phyloP scores from a whole-genome alignment of 2,329 filamentous ascomycete genomes.

The Ascocoryne sarcoides region DNA sequence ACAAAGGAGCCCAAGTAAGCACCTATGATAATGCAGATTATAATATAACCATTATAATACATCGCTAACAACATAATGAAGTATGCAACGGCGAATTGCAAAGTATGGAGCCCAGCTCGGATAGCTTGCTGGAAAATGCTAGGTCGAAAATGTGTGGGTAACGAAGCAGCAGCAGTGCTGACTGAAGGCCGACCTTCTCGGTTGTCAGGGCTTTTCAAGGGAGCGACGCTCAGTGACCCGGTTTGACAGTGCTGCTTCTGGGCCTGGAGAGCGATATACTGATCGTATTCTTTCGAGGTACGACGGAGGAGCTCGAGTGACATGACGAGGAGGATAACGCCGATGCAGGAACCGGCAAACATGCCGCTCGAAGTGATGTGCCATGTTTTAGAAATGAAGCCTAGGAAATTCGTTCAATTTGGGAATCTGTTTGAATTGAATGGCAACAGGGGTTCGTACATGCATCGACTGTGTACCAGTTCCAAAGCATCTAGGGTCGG shows the following conservation, averaged over 20 bases:
- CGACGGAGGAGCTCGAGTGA: constrained; percentile 65
- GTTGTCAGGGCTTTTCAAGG: neutral
- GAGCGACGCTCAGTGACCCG: neutral
- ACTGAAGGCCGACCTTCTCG: neutral
- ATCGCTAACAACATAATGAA: constrained; percentile 65
- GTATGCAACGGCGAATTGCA: constrained; percentile 68
- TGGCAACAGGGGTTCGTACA: constrained; percentile 31
- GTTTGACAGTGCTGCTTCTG: constrained; percentile 7
- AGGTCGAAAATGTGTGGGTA: constrained; percentile 39
- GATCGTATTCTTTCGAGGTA: constrained; percentile 62
- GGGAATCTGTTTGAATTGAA: neutral
- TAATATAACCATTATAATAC: constrained; percentile 64
- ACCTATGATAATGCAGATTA: constrained; percentile 73
- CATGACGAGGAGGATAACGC: constrained; percentile 65
- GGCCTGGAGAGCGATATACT: constrained; percentile 47
- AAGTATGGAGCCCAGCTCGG: constrained; percentile 57
- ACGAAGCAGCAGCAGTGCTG: neutral
- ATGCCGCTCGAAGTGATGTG: constrained; percentile 58
- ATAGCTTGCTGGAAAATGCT: constrained; percentile 56
- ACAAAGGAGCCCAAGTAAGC: constrained; percentile 63
- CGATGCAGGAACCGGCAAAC: constrained; percentile 76
- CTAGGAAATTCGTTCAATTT: constrained; percentile 4
- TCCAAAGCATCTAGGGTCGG: constrained; percentile 77
- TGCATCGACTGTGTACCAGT: constrained; percentile 63
- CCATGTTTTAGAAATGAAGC: constrained; percentile 62